These are phyloP conservation scores for Rhizopogon vinicolor DNA, from an alignment of 768 basidiomycete species.

Conservation along the genomic window DNA sequence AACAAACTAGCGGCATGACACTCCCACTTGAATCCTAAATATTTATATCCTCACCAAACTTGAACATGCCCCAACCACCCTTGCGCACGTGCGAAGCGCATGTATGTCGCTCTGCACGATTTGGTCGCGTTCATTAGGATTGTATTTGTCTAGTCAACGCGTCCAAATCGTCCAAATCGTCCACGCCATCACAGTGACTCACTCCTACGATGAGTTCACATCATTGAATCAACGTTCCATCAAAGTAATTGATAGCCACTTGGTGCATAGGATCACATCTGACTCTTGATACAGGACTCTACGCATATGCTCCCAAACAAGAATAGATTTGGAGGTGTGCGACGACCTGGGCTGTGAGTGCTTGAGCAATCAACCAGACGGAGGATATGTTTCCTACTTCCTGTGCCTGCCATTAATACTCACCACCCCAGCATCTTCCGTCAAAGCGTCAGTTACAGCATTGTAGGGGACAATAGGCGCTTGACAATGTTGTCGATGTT, in stretches of 20 bases:
- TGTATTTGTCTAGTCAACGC: no score
- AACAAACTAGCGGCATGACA: no score
- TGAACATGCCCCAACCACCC: no score
- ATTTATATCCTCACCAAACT: constrained; percentile 67
- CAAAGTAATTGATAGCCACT: constrained; percentile 64
- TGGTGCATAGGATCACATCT: constrained; percentile 75
- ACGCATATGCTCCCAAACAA: constrained; percentile 77
- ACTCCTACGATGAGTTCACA: background rate
- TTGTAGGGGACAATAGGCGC: constrained; percentile 81
- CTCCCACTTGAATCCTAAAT: constrained; percentile 47
- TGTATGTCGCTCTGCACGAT: no score
- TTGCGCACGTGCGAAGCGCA: no score
- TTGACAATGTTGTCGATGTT: constrained; percentile 73
- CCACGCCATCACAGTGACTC: background rate
- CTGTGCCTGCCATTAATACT: background rate
- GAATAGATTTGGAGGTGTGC: constrained; percentile 46
- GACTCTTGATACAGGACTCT: constrained; percentile 43
- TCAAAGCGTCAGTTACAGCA: constrained; percentile 60
- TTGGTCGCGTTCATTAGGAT: no score
- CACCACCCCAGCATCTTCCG: constrained; percentile 34
- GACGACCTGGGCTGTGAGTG: constrained; percentile 35
- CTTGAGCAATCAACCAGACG: constrained; percentile 58
- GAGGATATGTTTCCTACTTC: constrained; percentile 50
- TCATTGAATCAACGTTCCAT: constrained; percentile 20
- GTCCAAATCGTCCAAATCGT: no score